phyloP scores from a whole-genome alignment of 495 filamentous ascomycete genomes.

The Xylaria palmicola region DNA sequence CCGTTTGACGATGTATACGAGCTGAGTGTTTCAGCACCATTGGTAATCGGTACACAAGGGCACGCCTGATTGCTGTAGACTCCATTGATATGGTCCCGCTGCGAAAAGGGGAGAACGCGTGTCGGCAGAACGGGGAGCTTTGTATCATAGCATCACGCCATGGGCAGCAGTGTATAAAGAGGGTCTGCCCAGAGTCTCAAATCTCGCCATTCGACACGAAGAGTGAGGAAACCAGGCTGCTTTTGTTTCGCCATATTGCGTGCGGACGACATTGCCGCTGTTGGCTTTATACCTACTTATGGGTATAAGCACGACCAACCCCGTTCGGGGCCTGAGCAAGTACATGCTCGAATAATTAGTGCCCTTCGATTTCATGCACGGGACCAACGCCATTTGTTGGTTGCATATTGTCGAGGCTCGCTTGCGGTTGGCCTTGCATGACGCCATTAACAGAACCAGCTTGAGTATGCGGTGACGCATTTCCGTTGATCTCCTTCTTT shows the following conservation, averaged over 20 bases:
- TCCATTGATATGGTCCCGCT: neutral
- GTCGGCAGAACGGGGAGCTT: neutral
- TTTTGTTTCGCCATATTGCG: neutral
- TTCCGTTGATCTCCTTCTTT: constrained; percentile 11
- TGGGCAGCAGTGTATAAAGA: neutral
- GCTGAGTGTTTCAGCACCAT: neutral
- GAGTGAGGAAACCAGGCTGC: neutral
- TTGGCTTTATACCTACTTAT: neutral
- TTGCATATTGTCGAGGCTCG: neutral
- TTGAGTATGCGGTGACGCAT: constrained; percentile 11
- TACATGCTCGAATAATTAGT: constrained; percentile 8
- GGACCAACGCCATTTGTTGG: constrained; percentile 17
- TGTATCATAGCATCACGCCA: neutral
- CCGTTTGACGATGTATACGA: neutral
- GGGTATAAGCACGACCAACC: neutral
- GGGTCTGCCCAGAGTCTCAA: neutral
- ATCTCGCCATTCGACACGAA: neutral
- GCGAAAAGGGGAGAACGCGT: neutral
- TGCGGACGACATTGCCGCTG: neutral
- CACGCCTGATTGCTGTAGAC: neutral
- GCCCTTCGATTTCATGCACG: constrained; percentile 4
- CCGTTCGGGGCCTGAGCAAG: neutral
- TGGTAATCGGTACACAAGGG: neutral
- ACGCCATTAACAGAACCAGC: constrained; percentile 16
- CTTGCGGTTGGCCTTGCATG: constrained; percentile 1